Evolutionary conservation across 2,329 filamentous ascomycete genomes (phyloP).

Genomic region (Phoma herbarum): DNA sequence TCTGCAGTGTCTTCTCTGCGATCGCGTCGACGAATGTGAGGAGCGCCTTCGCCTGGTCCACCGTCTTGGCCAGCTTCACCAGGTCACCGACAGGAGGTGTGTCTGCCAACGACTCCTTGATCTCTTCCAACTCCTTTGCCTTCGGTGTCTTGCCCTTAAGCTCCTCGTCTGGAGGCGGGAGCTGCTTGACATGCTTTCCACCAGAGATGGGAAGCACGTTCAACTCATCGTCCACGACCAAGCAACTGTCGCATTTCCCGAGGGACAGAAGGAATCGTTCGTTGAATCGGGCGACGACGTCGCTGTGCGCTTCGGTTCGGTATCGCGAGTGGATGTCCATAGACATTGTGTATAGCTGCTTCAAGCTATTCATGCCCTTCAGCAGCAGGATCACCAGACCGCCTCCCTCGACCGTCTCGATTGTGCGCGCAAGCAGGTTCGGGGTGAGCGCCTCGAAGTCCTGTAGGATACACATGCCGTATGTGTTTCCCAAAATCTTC

Average conservation of each 20-base stretch:
- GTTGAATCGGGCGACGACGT: slow-evolving; percentile 96
- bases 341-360: slow-evolving; percentile 93
- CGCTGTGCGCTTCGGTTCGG: slow-evolving; percentile 92
- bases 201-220: slow-evolving; percentile 98
- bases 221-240: slow-evolving; percentile 96
- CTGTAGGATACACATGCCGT: slow-evolving; percentile 97
- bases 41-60: slow-evolving; percentile 96
- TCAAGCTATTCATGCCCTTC: slow-evolving; percentile 96
- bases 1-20: slow-evolving; percentile 91
- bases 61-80: slow-evolving; percentile 84
- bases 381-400: slow-evolving; percentile 88
- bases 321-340: slow-evolving; percentile 99
- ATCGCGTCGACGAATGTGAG: slow-evolving; percentile 97
- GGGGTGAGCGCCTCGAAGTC: slow-evolving; percentile 98
- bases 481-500: slow-evolving; percentile 97
- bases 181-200: slow-evolving; percentile 84
- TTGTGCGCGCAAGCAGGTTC: slow-evolving; percentile 92
- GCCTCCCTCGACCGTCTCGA: slow-evolving; percentile 97
- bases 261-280: slow-evolving; percentile 95
- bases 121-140: slow-evolving; percentile 77
- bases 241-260: slow-evolving; percentile 91
- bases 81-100: slow-evolving; percentile 86
- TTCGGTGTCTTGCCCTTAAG: slow-evolving; percentile 75
- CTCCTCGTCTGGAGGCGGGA: slow-evolving; percentile 79
- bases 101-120: slow-evolving; percentile 88